These are phyloP conservation scores for Metschnikowia picachoensis DNA, from an alignment of 805 yeast species.

Conservation along the genomic window DNA sequence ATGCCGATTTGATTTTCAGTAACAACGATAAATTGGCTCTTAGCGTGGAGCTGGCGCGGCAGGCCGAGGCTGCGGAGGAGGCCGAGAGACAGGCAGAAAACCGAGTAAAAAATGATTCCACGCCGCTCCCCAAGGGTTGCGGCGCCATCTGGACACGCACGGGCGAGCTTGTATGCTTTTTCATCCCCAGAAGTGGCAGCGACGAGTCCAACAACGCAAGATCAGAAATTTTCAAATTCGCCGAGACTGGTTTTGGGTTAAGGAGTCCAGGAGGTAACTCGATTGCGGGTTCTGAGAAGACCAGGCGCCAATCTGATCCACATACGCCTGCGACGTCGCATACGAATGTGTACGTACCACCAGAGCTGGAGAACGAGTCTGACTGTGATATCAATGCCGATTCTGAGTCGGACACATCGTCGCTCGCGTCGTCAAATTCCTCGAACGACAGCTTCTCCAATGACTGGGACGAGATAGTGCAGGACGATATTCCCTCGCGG, in stretches of 20 bases:
- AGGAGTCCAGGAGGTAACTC: conserved; percentile 3
- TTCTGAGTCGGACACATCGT: conserved; percentile 11
- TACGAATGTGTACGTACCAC: neutral
- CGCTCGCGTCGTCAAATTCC: conserved; percentile 19
- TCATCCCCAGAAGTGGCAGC: conserved; percentile 50
- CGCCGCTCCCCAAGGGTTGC: conserved; percentile 91
- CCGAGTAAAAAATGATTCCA: conserved; percentile 48
- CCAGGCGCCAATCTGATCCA: neutral
- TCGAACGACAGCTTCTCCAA: conserved; percentile 61
- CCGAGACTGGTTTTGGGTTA: conserved; percentile 50
- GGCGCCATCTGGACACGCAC: conserved; percentile 85
- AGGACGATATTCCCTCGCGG: conserved; percentile 50
- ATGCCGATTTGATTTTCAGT: conserved; percentile 35
- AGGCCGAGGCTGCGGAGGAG: neutral
- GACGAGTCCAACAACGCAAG: conserved; percentile 35
- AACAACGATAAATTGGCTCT: conserved; percentile 27
- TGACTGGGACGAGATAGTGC: conserved; percentile 65
- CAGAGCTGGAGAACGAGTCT: neutral
- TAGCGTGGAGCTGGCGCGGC: conserved; percentile 7
- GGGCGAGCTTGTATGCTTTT: conserved; percentile 80
- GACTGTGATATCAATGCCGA: neutral
- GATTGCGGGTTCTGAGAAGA: neutral
- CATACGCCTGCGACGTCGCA: neutral
- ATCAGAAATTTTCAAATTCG: conserved; percentile 41
- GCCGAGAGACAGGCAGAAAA: neutral